Base-by-base conservation (phyloP, 2,329 filamentous ascomycete genomes). In the Macroventuria anomochaeta region DNA sequence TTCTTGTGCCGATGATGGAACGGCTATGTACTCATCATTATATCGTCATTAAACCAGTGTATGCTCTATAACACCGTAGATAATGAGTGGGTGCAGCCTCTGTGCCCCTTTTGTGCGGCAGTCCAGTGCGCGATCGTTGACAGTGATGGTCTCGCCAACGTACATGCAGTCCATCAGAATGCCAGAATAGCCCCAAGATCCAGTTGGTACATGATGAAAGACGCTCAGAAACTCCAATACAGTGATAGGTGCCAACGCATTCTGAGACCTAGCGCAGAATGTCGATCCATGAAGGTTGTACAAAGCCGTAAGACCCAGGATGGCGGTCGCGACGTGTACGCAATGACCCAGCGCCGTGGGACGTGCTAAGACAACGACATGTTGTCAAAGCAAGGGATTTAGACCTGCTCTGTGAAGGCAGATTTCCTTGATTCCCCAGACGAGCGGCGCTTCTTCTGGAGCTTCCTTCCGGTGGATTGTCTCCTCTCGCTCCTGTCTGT, bases 391-490 rank as follows among this genome's bases (percentile, higher is more conserved):
- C 48, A 63, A 64, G 58, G 61, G 47, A 25, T 31, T 66, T 63
- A 75, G 17, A 75, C 67, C 60, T 74, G 70, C 57, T 75, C 73
- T 7, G 67, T 59, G 46, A 75, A 75, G 40, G 70, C 67, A n/a
- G 72, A 74, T 25, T 63, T 63, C 29, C 69, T 61, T 23, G 70
- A 72, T 13, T 58, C 59, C 20, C 53, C 53, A 23, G 71, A 74
- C 28, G 69, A 63, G 53, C 67, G 67, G 17, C 73, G 67, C 56
- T 76, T 78, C 70, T 79, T 80, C 54, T 78, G 76, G 3, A 79
- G 69, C 54, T 73, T 75, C 50, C 68, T 74, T 33, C 46, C 53
- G 12, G 46, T 50, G 5, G 74, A 74, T 36, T 72, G 67, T 51
- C 72, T 73, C 62, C 69, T 70, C 46, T 74, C 68, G 21, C 39